phyloP scores from a whole-genome alignment of 192 early-diverging fungal species.

The Rhizophagus sp. region DNA sequence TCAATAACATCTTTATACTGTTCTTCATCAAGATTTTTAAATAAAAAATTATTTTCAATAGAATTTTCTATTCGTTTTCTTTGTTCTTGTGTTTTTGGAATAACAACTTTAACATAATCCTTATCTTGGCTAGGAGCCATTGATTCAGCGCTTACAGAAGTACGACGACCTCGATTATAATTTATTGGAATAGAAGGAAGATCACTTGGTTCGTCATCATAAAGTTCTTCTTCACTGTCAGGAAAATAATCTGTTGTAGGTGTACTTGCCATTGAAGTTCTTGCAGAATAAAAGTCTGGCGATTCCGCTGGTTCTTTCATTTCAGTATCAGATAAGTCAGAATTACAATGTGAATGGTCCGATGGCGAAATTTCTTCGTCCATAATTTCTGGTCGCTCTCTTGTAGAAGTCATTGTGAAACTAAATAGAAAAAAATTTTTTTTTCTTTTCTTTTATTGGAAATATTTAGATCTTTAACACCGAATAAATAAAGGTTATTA shows the following conservation, averaged over 20 bases:
- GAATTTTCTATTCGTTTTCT: slow-evolving; percentile 75
- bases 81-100: slow-evolving; percentile 89
- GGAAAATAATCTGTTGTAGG: slow-evolving; percentile 54
- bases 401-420: background rate
- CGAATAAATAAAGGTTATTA: too few species aligned
- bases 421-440: background rate
- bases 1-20: slow-evolving; percentile 92
- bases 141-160: slow-evolving; percentile 94
- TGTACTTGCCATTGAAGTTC: slow-evolving; percentile 36
- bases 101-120: slow-evolving; percentile 80
- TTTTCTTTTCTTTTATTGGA: background rate
- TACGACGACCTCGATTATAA: slow-evolving; percentile 87
- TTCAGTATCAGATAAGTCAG: slow-evolving; percentile 16
- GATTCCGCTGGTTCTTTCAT: slow-evolving; percentile 42
- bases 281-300: slow-evolving; percentile 38
- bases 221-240: slow-evolving; percentile 56
- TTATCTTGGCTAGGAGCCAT: slow-evolving; percentile 88
- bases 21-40: slow-evolving; percentile 94
- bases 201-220: slow-evolving; percentile 64
- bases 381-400: background rate
- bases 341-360: background rate
- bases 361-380: background rate
- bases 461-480: too few species aligned
- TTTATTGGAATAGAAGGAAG: slow-evolving; percentile 57
- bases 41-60: slow-evolving; percentile 91